A percentile compares a stretch with the other conserved stretches of the same genome.
Evolutionary conservation across 2,329 filamentous ascomycete genomes (phyloP).

Genomic region (Phyllosticta citriasiana): DNA sequence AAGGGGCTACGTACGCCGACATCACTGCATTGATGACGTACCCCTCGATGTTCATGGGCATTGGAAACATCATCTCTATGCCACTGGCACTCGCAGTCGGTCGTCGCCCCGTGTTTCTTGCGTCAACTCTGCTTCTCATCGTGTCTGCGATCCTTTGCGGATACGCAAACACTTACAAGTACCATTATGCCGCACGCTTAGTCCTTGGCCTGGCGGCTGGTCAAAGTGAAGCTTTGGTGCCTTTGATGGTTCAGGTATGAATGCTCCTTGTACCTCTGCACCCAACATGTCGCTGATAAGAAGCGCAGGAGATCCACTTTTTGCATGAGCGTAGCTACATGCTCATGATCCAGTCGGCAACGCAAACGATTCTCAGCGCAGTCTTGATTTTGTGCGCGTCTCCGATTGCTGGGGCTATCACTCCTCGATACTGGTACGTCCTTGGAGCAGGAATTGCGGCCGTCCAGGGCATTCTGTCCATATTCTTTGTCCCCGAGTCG

Average conservation of each 20-base stretch:
- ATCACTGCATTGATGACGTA: constrained; percentile 27
- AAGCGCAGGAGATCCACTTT: constrained; percentile 27
- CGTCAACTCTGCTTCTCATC: constrained; percentile 13
- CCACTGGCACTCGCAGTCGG: constrained; percentile 18
- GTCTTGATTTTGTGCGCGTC: constrained; percentile 32
- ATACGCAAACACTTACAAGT: constrained; percentile 15
- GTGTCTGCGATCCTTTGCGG: constrained; percentile 11
- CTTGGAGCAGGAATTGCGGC: constrained; percentile 29
- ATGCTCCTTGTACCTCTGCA: background rate
- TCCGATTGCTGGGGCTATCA: constrained; percentile 33
- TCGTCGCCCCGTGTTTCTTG: constrained; percentile 15
- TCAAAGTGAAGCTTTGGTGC: constrained; percentile 34
- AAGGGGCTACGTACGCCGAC: constrained; percentile 29
- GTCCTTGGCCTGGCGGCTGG: constrained; percentile 32
- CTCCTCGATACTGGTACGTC: constrained; percentile 35
- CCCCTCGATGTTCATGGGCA: constrained; percentile 19
- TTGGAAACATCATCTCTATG: constrained; percentile 16
- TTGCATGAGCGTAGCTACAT: constrained; percentile 34
- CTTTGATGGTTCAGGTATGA: constrained; percentile 28
- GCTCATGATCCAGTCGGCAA: constrained; percentile 34
- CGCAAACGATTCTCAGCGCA: constrained; percentile 30
- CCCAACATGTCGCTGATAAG: constrained; percentile 20
- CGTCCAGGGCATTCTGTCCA: constrained; percentile 24
- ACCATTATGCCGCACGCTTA: constrained; percentile 30
- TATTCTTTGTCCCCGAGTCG: constrained; percentile 35